Evolutionary conservation across 1,284 basidiomycete species (phyloP).

Genomic region (Moesziomyces aphidis): DNA sequence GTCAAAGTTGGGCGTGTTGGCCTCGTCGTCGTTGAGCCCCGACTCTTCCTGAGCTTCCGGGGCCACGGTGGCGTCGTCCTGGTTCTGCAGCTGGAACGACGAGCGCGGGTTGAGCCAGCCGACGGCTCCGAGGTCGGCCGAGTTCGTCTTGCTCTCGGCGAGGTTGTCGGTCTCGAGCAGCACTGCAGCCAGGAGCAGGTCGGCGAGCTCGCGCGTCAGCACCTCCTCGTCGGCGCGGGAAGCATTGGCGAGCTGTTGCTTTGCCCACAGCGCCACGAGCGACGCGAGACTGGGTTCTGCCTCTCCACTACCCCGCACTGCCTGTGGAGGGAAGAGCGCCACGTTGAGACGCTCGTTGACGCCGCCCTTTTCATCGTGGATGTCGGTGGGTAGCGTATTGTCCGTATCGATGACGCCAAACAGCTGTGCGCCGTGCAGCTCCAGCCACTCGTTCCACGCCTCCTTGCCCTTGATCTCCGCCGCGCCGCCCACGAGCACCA

Average conservation of each 20-base stretch:
- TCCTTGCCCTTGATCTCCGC: conserved; percentile 14
- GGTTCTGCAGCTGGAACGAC: conserved; percentile 29
- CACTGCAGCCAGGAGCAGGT: conserved; percentile 35
- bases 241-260: conserved; percentile 10
- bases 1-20: conserved; percentile 30
- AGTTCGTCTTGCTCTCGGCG: conserved; percentile 34
- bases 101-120: conserved; percentile 43
- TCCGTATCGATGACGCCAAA: conserved; percentile 43
- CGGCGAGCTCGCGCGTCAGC: conserved; percentile 28
- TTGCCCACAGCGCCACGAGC: conserved; percentile 43
- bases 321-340: conserved; percentile 27
- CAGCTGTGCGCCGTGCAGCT: conserved; percentile 37
- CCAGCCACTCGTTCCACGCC: conserved; percentile 36
- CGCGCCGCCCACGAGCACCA: conserved; percentile 32
- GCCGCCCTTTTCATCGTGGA: conserved; percentile 23
- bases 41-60: background rate
- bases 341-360: conserved; percentile 34
- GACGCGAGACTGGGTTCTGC: conserved; percentile 33
- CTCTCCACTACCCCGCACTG: conserved; percentile 17
- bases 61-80: conserved; percentile 15
- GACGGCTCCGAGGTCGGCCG: conserved; percentile 44
- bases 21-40: conserved; percentile 33
- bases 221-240: background rate
- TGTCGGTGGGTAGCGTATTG: conserved; percentile 24
- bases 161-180: conserved; percentile 42